A percentile compares a stretch with the other conserved stretches of the same genome.
These are phyloP conservation scores for Apiospora malaysiana DNA, from an alignment of 2,329 filamentous ascomycete genomes.

Conservation along the genomic window DNA sequence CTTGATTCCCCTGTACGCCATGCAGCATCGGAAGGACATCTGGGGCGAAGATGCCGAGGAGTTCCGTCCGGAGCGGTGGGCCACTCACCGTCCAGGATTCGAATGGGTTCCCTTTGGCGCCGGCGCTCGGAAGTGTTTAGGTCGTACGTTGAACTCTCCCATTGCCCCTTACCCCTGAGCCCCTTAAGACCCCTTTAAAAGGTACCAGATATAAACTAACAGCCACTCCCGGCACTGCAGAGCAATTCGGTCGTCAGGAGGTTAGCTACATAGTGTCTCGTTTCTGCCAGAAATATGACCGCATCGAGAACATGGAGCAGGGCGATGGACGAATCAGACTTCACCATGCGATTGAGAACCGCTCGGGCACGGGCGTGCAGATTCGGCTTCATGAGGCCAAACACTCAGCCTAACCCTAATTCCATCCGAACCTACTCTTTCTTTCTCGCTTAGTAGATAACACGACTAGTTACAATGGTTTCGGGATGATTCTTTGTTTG, in stretches of 20 bases:
- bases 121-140: slow-evolving; percentile 42
- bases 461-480: slow-evolving; percentile 3
- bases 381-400: slow-evolving; percentile 38
- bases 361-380: slow-evolving; percentile 41
- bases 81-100: slow-evolving; percentile 33
- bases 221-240: slow-evolving; percentile 21
- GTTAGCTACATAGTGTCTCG: slow-evolving; percentile 34
- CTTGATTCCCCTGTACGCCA: slow-evolving; percentile 33
- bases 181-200: not conserved
- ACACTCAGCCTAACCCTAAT: slow-evolving; percentile 7
- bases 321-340: slow-evolving; percentile 34
- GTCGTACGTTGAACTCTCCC: slow-evolving; percentile 34
- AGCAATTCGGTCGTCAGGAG: slow-evolving; percentile 35
- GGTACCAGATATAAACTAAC: not conserved
- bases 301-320: slow-evolving; percentile 38
- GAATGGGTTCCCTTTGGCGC: slow-evolving; percentile 42
- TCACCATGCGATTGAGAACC: slow-evolving; percentile 37
- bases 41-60: slow-evolving; percentile 40
- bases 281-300: slow-evolving; percentile 36
- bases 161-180: not conserved
- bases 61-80: slow-evolving; percentile 43
- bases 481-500: slow-evolving; percentile 4
- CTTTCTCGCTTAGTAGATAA: not conserved
- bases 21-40: slow-evolving; percentile 42
- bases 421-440: not conserved